phyloP scores from a whole-genome alignment of 495 filamentous ascomycete species.

The Penicillium silybi region DNA sequence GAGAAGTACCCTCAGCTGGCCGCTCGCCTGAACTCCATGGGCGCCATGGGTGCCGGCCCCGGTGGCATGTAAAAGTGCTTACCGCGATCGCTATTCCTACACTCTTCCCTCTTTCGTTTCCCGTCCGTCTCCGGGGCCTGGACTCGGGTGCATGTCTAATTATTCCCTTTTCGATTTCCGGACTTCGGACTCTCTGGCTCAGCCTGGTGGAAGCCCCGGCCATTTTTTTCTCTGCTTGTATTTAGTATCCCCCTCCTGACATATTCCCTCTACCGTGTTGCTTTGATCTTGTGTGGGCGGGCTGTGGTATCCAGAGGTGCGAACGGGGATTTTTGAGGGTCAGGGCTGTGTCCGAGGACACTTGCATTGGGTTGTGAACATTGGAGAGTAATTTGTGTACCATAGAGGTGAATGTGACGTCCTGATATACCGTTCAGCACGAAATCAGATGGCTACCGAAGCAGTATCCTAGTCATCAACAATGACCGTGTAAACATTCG shows the following conservation, averaged over 20 bases:
- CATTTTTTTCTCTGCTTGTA: conserved; percentile 33
- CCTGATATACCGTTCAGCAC: not conserved
- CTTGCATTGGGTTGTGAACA: conserved; percentile 17
- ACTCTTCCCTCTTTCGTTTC: conserved; percentile 18
- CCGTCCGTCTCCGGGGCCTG: conserved; percentile 12
- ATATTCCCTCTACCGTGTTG: conserved; percentile 24
- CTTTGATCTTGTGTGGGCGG: conserved; percentile 14
- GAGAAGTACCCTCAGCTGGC: conserved; percentile 97
- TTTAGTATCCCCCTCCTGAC: conserved; percentile 28
- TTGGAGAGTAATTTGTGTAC: conserved; percentile 31
- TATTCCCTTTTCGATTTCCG: conserved; percentile 11
- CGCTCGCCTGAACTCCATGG: conserved; percentile 74
- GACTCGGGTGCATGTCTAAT: conserved; percentile 12
- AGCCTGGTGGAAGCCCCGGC: conserved; percentile 5
- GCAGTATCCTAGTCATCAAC: not conserved
- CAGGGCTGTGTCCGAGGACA: conserved; percentile 7
- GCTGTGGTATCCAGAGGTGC: conserved; percentile 16
- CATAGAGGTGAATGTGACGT: conserved; percentile 25
- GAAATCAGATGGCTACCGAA: not conserved
- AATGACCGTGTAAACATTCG: not conserved
- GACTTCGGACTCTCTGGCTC: conserved; percentile 19
- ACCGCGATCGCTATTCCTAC: not conserved
- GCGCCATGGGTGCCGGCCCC: conserved; percentile 37
- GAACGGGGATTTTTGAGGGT: conserved; percentile 11
- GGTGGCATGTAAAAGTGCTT: conserved; percentile 37